Evolutionary conservation across 768 basidiomycete genomes (phyloP), one percentile per base, ranked within the genome.

Genomic region (Antrodiella citrinella): DNA sequence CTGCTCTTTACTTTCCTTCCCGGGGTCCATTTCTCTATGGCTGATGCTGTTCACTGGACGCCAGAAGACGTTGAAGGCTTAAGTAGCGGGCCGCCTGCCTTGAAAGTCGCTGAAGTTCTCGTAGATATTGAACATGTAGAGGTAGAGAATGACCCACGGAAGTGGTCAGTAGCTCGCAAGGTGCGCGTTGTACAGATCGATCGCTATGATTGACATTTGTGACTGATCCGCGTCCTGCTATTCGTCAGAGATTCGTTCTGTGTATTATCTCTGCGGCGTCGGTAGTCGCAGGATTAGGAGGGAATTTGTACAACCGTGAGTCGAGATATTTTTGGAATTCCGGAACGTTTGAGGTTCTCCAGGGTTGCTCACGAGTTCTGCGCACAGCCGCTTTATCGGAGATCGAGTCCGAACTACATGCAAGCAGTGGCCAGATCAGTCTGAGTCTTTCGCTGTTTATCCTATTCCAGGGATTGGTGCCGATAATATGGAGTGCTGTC

Each of bases 401-500:
- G 49, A 81, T 88, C 66, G 72, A 82, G 54, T 55, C 55, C 2
- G 72, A 84, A 18, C 69, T 91, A 30, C 74, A 76, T 41, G 81
- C 87, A 1, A 77, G 77, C 0, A 68, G 72, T 45, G 64, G 72
- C 10, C 73, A 86, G 54, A 81, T 91, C 51, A 82, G 85, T 53
- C 70, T 80, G 63, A 77, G 77, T 51, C 67, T 90, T 12, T 82
- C 86, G 0, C 53, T 83, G n/a, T 91, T 86, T 63, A 85, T 88
- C 51, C 65, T 82, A 2, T 57, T 86, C 10, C 89, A 91, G 62
- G 88, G 89, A 2, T 62, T 68, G 10, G 65, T 81, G 48, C 89
- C 88, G 0, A 57, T 86, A 10, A 26, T 83, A 3, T 89, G 88
- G 87, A 77, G 73, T 48, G 75, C 79, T 0, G 66, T 84, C 21